A percentile compares a stretch with the other conserved stretches of the same genome.
Evolutionary conservation across 768 basidiomycete species (phyloP).

Genomic region (Boletellus ananiceps): DNA sequence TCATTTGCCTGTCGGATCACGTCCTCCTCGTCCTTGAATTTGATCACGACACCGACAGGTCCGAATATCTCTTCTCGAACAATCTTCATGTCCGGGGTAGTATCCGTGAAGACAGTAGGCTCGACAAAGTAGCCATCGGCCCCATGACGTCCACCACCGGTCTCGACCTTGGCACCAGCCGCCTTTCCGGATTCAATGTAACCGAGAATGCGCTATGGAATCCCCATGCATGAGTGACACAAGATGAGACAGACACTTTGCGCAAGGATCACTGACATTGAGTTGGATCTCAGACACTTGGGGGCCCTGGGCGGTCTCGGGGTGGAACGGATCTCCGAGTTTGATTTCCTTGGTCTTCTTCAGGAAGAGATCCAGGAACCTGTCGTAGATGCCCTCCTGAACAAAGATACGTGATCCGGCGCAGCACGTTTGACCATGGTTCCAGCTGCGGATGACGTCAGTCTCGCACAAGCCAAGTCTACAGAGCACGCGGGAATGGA

Average conservation of each 20-base stretch:
- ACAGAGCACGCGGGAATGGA: conserved; percentile 7
- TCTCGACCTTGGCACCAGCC: conserved; percentile 62
- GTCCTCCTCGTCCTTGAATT: conserved; percentile 67
- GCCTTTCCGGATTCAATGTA: conserved; percentile 75
- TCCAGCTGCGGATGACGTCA: conserved; percentile 44
- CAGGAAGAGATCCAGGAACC: conserved; percentile 60
- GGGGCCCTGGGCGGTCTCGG: conserved; percentile 65
- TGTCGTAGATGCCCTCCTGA: conserved; percentile 74
- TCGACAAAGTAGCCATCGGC: conserved; percentile 63
- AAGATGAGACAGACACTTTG: not conserved
- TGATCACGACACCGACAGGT: conserved; percentile 71
- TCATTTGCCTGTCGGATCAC: conserved; percentile 78
- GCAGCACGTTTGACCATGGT: conserved; percentile 74
- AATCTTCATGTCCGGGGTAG: conserved; percentile 67
- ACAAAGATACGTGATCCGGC: conserved; percentile 83
- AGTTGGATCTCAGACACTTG: conserved; percentile 74
- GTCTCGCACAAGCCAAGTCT: conserved; percentile 7
- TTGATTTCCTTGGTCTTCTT: conserved; percentile 50
- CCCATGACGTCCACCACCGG: conserved; percentile 60
- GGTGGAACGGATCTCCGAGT: conserved; percentile 67
- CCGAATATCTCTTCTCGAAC: conserved; percentile 77
- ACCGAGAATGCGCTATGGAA: conserved; percentile 60
- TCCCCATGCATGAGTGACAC: not conserved
- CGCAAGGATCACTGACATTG: conserved; percentile 43
- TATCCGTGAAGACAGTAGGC: conserved; percentile 73